Percentiles rank a stretch among this genome's conserved stretches.
Evolutionary conservation across 208 protist genomes (phyloP).

Genomic region (Leishmania lainsoni): DNA sequence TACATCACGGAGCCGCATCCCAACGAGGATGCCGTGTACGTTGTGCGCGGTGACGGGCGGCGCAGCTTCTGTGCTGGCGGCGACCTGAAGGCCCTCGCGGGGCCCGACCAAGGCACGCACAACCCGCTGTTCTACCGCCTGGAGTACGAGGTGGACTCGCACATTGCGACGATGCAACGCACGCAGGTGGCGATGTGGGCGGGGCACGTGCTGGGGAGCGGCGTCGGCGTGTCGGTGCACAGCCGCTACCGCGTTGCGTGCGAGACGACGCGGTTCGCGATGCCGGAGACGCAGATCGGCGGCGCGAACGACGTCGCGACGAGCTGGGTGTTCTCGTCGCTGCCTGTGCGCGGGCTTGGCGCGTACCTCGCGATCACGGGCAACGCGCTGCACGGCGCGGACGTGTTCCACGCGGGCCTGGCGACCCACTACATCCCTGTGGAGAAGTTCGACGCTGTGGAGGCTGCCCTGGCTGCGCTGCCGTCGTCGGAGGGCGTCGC

Average conservation of each 20-base stretch:
- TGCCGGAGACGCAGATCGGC: conserved; percentile 86
- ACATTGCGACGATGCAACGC: conserved; percentile 63
- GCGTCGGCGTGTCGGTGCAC: conserved; percentile 81
- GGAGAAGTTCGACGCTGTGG: conserved; percentile 35
- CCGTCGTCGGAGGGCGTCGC: conserved; percentile 25
- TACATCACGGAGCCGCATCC: conserved; percentile 47
- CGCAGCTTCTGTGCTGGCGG: conserved; percentile 79
- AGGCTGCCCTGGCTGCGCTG: conserved; percentile 35
- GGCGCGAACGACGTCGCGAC: conserved; percentile 67
- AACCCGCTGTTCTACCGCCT: conserved; percentile 51
- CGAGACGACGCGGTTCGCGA: conserved; percentile 78
- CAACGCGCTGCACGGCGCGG: conserved; percentile 67
- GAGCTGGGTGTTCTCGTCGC: conserved; percentile 64
- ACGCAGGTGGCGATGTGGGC: conserved; percentile 80
- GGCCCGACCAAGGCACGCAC: conserved; percentile 4
- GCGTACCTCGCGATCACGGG: conserved; percentile 86
- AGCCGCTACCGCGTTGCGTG: conserved; percentile 75
- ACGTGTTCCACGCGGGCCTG: conserved; percentile 64
- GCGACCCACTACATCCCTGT: conserved; percentile 73
- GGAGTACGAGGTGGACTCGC: conserved; percentile 76
- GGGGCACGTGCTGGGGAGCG: conserved; percentile 86
- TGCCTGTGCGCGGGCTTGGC: conserved; percentile 51
- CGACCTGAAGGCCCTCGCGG: conserved; percentile 56
- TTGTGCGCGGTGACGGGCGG: conserved; percentile 44
- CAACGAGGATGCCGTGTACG: conserved; percentile 35